phyloP scores from a whole-genome alignment of 805 yeast genomes.

The Monosporozyma aerobia region DNA sequence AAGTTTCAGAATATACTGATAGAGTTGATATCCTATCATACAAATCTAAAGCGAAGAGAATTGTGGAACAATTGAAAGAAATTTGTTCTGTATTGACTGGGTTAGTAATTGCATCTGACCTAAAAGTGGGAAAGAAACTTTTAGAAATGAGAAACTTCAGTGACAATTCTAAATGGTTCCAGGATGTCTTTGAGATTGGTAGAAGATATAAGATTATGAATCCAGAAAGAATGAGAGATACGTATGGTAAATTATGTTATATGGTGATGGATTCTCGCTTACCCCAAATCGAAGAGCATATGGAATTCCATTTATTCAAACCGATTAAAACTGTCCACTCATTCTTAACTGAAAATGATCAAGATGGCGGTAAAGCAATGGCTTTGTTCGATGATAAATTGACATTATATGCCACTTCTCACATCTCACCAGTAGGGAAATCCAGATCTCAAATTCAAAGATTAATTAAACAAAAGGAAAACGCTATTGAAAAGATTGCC shows the following conservation, averaged over 20 bases:
- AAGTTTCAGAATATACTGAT: conserved; percentile 74
- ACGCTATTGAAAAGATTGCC: conserved; percentile 55
- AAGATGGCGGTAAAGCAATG: conserved; percentile 31
- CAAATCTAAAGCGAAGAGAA: conserved; percentile 59
- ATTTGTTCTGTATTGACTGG: conserved; percentile 75
- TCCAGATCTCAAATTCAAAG: conserved; percentile 44
- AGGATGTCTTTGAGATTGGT: conserved; percentile 65
- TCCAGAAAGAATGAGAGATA: conserved; percentile 72
- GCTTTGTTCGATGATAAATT: conserved; percentile 48
- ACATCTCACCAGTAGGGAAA: conserved; percentile 52
- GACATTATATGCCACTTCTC: conserved; percentile 56
- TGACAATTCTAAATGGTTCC: conserved; percentile 66
- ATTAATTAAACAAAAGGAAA: conserved; percentile 57
- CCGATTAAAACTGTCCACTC: conserved; percentile 57
- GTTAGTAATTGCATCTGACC: conserved; percentile 64
- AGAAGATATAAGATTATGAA: conserved; percentile 77
- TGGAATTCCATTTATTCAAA: conserved; percentile 69
- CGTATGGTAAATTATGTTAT: conserved; percentile 70
- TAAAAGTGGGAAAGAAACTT: conserved; percentile 58
- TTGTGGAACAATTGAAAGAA: conserved; percentile 62
- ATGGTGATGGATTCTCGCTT: conserved; percentile 79
- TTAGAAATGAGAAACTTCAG: conserved; percentile 58
- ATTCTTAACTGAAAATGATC: conserved; percentile 35
- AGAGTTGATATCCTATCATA: conserved; percentile 63
- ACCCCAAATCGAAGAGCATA: conserved; percentile 57